Percentiles rank a stretch among this genome's conserved stretches.
Conservation (phyloP, 192 early-diverging fungal genomes). For the Linderina pennispora region DNA sequence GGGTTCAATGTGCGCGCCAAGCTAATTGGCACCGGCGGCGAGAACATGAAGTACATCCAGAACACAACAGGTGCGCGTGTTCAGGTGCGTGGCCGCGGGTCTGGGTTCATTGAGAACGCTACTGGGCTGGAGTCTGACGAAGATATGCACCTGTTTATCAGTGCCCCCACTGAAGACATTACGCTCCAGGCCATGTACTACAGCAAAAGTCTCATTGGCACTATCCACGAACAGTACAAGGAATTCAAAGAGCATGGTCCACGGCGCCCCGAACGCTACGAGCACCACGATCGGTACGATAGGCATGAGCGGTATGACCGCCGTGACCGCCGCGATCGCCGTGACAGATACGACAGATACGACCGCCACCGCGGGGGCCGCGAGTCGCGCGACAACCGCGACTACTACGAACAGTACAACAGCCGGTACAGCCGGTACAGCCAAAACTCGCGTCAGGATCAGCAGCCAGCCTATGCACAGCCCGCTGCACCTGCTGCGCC, state of each 20-base stretch:
- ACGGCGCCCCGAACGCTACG: constrained; percentile 13
- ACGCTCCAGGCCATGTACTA: constrained; percentile 62
- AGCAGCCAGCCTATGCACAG: too few relatives aligned
- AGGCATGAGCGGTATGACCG: not conserved
- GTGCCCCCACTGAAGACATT: constrained; percentile 58
- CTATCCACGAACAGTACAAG: constrained; percentile 68
- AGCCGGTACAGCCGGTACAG: too few relatives aligned
- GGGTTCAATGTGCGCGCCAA: constrained; percentile 80
- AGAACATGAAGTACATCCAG: constrained; percentile 86
- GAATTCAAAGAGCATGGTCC: constrained; percentile 35
- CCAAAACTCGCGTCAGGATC: too few relatives aligned
- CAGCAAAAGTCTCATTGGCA: constrained; percentile 71
- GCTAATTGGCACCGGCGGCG: constrained; percentile 72
- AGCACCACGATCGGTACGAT: constrained; percentile 7
- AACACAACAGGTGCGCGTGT: constrained; percentile 69
- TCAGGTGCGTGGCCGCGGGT: constrained; percentile 78
- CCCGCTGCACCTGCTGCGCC: too few relatives aligned
- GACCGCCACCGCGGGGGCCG: constrained; percentile 4
- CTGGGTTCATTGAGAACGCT: constrained; percentile 64
- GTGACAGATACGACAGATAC: not conserved
- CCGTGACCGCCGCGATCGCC: constrained; percentile 8
- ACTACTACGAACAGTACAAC: not conserved
- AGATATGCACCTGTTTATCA: constrained; percentile 75
- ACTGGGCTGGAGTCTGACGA: constrained; percentile 65
- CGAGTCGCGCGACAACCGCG: too few relatives aligned